phyloP scores from a whole-genome alignment of 768 basidiomycete species.

The Leccinum incarnatum region DNA sequence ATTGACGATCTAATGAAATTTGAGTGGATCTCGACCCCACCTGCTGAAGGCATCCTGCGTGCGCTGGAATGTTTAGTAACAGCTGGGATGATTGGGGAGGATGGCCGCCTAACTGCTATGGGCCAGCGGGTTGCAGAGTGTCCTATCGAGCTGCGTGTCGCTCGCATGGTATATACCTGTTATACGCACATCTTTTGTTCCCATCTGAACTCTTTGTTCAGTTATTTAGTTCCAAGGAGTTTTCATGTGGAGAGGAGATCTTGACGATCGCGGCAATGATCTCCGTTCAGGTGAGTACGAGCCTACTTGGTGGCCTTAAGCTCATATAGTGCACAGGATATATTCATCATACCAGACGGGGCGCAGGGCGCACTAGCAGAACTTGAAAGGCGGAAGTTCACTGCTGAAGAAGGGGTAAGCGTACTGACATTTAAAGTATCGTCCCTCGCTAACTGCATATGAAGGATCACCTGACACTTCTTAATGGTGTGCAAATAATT shows the following conservation, averaged over 20 bases:
- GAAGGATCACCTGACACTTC: constrained; percentile 90
- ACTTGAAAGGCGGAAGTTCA: constrained; percentile 92
- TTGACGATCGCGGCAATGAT: constrained; percentile 96
- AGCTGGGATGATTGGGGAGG: constrained; percentile 81
- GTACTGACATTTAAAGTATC: constrained; percentile 19
- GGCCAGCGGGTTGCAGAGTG: constrained; percentile 92
- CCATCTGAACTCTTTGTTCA: constrained; percentile 31
- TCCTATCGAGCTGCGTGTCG: constrained; percentile 88
- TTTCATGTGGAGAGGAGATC: constrained; percentile 91
- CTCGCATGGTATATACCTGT: constrained; percentile 73
- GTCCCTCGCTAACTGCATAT: neutral
- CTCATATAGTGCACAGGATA: constrained; percentile 52
- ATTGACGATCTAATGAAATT: constrained; percentile 95
- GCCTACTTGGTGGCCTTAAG: constrained; percentile 1
- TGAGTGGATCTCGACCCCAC: constrained; percentile 91
- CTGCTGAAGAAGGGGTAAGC: constrained; percentile 91
- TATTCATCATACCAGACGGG: constrained; percentile 86
- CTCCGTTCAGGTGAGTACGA: constrained; percentile 68
- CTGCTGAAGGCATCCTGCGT: constrained; percentile 78
- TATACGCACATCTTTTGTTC: neutral
- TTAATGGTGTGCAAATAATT: constrained; percentile 64
- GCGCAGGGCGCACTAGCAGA: constrained; percentile 84
- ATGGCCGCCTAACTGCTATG: constrained; percentile 69
- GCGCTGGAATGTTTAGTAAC: constrained; percentile 81
- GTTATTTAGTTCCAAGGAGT: constrained; percentile 84